Percentiles rank a stretch among this genome's conserved stretches.
Evolutionary conservation across 345 rosid species (phyloP).

Genomic region (Trapa incisa): DNA sequence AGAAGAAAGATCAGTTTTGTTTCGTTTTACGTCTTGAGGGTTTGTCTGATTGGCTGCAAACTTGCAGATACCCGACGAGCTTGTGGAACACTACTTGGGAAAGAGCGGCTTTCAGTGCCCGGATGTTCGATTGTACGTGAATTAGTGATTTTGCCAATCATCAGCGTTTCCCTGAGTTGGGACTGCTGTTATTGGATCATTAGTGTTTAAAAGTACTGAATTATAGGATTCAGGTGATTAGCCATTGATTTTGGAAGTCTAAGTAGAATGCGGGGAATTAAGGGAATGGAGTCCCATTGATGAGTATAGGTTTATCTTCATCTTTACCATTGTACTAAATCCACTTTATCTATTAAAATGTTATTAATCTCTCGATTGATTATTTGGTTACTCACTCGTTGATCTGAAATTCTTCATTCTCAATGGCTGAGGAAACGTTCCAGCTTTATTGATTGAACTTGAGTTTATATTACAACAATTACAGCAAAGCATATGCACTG

Average conservation of each 20-base stretch:
- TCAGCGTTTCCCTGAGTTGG: not conserved
- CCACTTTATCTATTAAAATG: too few species aligned
- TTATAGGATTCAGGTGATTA: not conserved
- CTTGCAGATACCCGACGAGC: constrained; percentile 80
- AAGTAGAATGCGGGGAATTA: too few species aligned
- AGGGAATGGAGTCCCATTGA: too few species aligned
- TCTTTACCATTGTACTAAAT: too few species aligned
- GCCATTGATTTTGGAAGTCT: not conserved
- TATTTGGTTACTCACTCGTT: not conserved
- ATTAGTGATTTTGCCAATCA: not conserved
- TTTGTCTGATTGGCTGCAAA: not conserved
- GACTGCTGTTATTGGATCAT: not conserved
- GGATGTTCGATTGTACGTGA: constrained; percentile 80
- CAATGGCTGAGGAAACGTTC: not conserved
- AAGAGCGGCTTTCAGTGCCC: constrained; percentile 97
- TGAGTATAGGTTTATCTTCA: too few species aligned
- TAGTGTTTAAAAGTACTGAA: not conserved
- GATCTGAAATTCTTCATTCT: not conserved
- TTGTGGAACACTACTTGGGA: constrained; percentile 92
- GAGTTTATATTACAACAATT: not conserved
- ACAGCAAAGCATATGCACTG: too few species aligned
- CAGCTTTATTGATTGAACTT: not conserved
- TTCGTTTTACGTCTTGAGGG: not conserved
- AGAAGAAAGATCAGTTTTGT: not conserved
- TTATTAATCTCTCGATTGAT: not conserved